These are phyloP conservation scores for Trypanosoma boissoni DNA, from an alignment of 208 protist species.

Conservation along the genomic window DNA sequence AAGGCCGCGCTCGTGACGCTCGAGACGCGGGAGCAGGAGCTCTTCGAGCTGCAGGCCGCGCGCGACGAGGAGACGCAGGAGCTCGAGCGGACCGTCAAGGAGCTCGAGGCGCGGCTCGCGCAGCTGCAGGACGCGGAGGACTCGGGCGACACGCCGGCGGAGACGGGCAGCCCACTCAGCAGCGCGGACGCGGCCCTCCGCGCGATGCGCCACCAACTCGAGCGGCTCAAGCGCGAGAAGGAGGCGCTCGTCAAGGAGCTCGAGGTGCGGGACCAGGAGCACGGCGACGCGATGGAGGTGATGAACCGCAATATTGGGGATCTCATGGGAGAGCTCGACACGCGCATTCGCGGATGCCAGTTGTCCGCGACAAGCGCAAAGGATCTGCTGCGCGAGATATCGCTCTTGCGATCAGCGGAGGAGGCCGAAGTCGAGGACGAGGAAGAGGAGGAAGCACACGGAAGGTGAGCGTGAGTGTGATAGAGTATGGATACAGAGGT, in stretches of 20 bases:
- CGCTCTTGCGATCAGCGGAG: conserved; percentile 34
- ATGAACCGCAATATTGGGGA: conserved; percentile 48
- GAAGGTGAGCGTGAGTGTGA: too few relatives aligned
- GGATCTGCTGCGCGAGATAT: conserved; percentile 42
- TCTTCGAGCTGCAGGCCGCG: conserved; percentile 30
- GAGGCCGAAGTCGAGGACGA: conserved; percentile 20
- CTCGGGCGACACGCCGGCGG: neutral
- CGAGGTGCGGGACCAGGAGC: conserved; percentile 26
- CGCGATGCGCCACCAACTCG: conserved; percentile 42
- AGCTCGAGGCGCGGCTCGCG: conserved; percentile 11
- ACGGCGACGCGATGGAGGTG: conserved; percentile 28
- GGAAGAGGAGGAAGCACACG: conserved; percentile 9
- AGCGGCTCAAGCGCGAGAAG: conserved; percentile 61
- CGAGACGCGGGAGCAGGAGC: conserved; percentile 37
- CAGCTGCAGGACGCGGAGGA: conserved; percentile 1
- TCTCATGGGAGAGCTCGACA: conserved; percentile 38
- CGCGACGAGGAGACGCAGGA: conserved; percentile 27
- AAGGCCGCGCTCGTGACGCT: conserved; percentile 32
- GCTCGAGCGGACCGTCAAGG: conserved; percentile 18
- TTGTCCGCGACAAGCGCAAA: conserved; percentile 41
- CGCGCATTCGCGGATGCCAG: conserved; percentile 38
- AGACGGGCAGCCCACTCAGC: conserved; percentile 1
- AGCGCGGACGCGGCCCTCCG: conserved; percentile 7
- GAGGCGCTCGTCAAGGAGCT: conserved; percentile 53
- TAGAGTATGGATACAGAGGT: too few relatives aligned